These are phyloP conservation scores for Colletotrichum sp. DNA, from an alignment of 2,329 filamentous ascomycete species.

Conservation along the genomic window DNA sequence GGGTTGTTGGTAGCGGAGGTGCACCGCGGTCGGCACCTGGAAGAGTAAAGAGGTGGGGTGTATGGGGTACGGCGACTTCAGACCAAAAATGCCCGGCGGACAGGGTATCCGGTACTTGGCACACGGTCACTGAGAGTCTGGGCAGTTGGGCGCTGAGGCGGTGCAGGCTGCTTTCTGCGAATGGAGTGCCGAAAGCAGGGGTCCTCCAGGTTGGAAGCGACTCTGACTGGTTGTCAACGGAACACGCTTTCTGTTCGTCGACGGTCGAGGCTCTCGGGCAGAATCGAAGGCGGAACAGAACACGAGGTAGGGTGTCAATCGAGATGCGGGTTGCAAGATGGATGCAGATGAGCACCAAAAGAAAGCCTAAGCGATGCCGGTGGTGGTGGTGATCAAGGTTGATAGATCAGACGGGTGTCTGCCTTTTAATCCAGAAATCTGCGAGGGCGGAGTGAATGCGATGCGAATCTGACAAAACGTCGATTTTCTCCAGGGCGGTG, in stretches of 20 bases:
- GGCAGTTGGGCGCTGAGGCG: conserved; percentile 14
- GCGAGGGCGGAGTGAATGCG: background rate
- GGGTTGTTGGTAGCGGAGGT: background rate
- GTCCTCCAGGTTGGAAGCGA: background rate
- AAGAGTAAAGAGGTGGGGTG: background rate
- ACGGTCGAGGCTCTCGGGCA: conserved; percentile 18
- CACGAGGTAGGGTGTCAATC: conserved; percentile 6
- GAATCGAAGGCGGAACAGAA: conserved; percentile 14
- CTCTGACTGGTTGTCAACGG: background rate
- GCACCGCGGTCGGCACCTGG: background rate
- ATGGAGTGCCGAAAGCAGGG: conserved; percentile 20
- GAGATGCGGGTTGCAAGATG: background rate
- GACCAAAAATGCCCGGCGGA: background rate
- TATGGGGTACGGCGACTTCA: conserved; percentile 5
- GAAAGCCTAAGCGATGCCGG: background rate
- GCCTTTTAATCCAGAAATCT: conserved; percentile 1
- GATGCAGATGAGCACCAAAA: background rate
- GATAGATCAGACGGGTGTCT: background rate
- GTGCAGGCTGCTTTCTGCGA: conserved; percentile 16
- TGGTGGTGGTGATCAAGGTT: background rate
- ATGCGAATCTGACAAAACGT: background rate
- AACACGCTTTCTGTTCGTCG: conserved; percentile 9
- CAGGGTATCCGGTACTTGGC: conserved; percentile 2
- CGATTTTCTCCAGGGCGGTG: background rate
- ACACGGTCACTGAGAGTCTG: background rate